Percentiles rank a stretch among this genome's conserved stretches.
Evolutionary conservation across 495 filamentous ascomycete species (phyloP).

Genomic region (Parathielavia hyrcaniae): DNA sequence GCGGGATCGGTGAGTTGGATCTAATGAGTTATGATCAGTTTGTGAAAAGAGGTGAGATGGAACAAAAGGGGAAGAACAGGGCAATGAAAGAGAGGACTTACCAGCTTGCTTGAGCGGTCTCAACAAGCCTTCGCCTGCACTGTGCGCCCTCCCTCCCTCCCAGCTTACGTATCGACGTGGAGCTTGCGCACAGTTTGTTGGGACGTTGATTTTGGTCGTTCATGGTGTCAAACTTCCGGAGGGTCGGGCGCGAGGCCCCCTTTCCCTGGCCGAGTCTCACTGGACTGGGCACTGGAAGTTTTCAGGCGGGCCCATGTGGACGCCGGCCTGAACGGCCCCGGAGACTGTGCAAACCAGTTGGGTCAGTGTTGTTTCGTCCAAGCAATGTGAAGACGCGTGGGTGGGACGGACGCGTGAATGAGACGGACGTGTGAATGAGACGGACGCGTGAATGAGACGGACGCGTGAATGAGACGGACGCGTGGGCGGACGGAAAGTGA

Average conservation of each 20-base stretch:
- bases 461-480: neutral
- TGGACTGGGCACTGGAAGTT: too few species aligned
- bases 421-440: neutral
- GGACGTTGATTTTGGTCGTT: too few species aligned
- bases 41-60: neutral
- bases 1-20: too few species aligned
- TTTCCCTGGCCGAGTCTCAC: too few species aligned
- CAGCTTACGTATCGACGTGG: too few species aligned
- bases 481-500: neutral
- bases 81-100: neutral
- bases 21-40: too few species aligned
- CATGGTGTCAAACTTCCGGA: too few species aligned
- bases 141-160: too few species aligned
- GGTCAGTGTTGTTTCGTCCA: neutral
- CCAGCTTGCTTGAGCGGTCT: neutral
- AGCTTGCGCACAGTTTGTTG: neutral
- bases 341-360: neutral
- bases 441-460: too few species aligned
- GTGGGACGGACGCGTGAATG: neutral
- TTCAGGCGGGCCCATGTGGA: neutral
- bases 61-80: neutral
- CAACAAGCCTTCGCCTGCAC: too few species aligned
- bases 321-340: conserved; percentile 1
- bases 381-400: neutral
- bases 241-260: too few species aligned